phyloP scores from a whole-genome alignment of 352 stramenopile species.

The Thalassiosira ordinaria region DNA sequence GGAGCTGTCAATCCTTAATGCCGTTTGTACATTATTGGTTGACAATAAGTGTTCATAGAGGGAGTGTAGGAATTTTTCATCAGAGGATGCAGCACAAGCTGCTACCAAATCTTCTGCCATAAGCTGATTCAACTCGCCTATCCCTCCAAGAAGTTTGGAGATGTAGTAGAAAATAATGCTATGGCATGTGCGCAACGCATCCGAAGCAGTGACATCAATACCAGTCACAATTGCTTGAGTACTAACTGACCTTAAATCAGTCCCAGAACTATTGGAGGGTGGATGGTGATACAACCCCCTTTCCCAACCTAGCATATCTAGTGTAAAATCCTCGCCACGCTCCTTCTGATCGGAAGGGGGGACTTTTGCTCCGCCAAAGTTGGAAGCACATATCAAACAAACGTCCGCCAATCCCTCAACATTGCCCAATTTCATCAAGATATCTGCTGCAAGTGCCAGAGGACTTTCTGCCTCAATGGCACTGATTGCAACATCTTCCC shows the following conservation, averaged over 20 bases:
- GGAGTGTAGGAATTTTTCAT: constrained; percentile 69
- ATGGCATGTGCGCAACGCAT: constrained; percentile 79
- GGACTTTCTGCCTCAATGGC: constrained; percentile 71
- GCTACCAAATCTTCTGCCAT: constrained; percentile 69
- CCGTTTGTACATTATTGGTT: constrained; percentile 71
- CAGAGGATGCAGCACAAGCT: constrained; percentile 61
- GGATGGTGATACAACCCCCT: constrained; percentile 61
- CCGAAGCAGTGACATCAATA: constrained; percentile 64
- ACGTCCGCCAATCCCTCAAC: constrained; percentile 75
- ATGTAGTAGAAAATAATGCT: constrained; percentile 81
- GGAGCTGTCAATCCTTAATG: constrained; percentile 74
- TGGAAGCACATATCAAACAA: constrained; percentile 76
- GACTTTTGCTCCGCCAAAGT: constrained; percentile 75
- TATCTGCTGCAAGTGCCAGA: constrained; percentile 69
- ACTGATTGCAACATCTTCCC: constrained; percentile 51
- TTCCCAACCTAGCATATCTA: constrained; percentile 63
- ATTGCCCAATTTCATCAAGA: constrained; percentile 73
- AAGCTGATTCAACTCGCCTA: constrained; percentile 25
- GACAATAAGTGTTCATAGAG: constrained; percentile 76
- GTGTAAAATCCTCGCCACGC: constrained; percentile 31
- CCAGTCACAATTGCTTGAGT: constrained; percentile 55
- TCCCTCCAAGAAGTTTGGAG: constrained; percentile 64
- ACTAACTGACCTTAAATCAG: constrained; percentile 6
- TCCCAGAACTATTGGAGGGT: constrained; percentile 3
- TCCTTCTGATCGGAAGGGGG: constrained; percentile 44